phyloP scores from a whole-genome alignment of 139 green algal genomes.

The Chlamydomonas incerta region DNA sequence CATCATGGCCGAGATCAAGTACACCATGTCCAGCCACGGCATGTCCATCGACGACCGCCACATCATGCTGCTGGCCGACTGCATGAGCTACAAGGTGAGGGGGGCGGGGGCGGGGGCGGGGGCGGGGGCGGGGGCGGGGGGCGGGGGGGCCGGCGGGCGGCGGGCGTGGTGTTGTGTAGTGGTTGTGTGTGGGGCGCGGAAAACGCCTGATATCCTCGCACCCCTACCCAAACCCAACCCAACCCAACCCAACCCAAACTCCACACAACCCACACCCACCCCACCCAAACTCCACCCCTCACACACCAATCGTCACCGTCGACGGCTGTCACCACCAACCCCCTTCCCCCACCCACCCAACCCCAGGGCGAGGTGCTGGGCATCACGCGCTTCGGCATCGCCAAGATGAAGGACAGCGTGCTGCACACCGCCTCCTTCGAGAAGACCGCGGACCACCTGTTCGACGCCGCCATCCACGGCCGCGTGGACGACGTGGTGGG shows the following conservation, averaged over 20 bases:
- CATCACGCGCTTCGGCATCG: slow-evolving; percentile 99
- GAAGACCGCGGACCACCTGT: slow-evolving; percentile 99
- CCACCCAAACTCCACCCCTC: no score
- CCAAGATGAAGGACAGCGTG: slow-evolving; percentile 99
- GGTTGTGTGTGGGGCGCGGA: no score
- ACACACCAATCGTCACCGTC: no score
- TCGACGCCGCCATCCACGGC: slow-evolving; percentile 94
- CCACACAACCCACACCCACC: no score
- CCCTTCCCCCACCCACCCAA: neutral
- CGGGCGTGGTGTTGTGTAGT: no score
- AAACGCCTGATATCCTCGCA: no score
- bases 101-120: neutral
- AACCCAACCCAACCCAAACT: no score
- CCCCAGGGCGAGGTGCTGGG: slow-evolving; percentile 94
- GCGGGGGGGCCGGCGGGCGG: neutral
- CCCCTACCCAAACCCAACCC: no score
- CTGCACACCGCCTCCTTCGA: slow-evolving; percentile 99
- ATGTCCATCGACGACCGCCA: slow-evolving; percentile 97
- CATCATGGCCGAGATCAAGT: slow-evolving; percentile 94
- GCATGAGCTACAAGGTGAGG: slow-evolving; percentile 97
- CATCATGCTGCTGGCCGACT: slow-evolving; percentile 98
- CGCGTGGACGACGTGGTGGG: slow-evolving; percentile 79
- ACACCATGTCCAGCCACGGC: slow-evolving; percentile 92
- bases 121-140: neutral
- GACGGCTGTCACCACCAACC: no score